phyloP scores from a whole-genome alignment of 257 asterid genomes.

The Solanum piurae region DNA sequence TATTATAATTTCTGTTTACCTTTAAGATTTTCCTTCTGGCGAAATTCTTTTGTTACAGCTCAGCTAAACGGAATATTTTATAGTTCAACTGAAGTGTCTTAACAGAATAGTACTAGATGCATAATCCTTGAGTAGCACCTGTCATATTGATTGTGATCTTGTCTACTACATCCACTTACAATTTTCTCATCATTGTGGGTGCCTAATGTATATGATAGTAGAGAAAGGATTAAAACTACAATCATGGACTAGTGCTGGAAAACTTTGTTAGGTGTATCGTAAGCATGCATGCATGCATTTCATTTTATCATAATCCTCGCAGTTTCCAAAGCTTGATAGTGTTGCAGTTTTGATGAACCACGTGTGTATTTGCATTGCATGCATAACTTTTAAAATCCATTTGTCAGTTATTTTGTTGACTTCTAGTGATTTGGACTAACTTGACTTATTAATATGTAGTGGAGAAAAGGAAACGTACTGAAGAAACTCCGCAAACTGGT shows the following conservation, averaged over 20 bases:
- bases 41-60: not conserved
- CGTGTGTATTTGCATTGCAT: not conserved
- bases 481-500: conserved; percentile 52
- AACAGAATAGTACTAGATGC: not conserved
- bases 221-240: not conserved
- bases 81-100: not conserved
- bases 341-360: not conserved
- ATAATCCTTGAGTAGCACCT: not conserved
- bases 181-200: not conserved
- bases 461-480: conserved; percentile 59
- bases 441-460: conserved; percentile 23
- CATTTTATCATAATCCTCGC: too few species aligned
- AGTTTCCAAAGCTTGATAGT: too few species aligned
- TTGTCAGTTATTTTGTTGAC: not conserved
- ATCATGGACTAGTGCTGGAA: not conserved
- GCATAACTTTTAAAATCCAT: not conserved
- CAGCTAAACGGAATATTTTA: not conserved
- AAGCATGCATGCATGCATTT: not conserved
- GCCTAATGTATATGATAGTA: not conserved
- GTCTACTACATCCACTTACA: not conserved
- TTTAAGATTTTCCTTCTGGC: not conserved
- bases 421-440: not conserved
- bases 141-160: not conserved
- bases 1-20: not conserved
- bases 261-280: not conserved